These are phyloP conservation scores for Starmerella davenportii DNA, from an alignment of 805 yeast species.

Conservation along the genomic window DNA sequence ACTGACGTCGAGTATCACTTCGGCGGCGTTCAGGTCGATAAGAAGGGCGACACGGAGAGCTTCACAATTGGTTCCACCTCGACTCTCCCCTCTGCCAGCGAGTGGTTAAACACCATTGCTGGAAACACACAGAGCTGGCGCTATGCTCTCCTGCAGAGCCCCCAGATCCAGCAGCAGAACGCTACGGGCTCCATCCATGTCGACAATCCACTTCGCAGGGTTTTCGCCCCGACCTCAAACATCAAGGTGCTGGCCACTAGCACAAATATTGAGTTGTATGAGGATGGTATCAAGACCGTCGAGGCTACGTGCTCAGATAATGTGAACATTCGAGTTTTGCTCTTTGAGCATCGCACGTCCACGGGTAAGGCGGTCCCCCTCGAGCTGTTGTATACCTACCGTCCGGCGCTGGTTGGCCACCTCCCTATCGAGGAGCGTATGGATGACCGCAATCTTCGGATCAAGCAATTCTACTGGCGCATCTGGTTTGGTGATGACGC, in stretches of 20 bases:
- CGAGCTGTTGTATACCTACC: constrained; percentile 59
- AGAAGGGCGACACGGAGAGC: constrained; percentile 11
- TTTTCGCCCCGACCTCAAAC: constrained; percentile 57
- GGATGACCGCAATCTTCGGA: constrained; percentile 80
- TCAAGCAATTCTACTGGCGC: constrained; percentile 93
- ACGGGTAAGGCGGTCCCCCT: constrained; percentile 58
- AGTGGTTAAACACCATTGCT: constrained; percentile 70
- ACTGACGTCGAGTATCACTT: constrained; percentile 21
- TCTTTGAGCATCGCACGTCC: constrained; percentile 78
- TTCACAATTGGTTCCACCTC: constrained; percentile 25
- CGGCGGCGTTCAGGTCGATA: constrained; percentile 12
- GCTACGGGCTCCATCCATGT: constrained; percentile 46
- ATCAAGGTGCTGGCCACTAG: constrained; percentile 40
- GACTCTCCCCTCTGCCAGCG: constrained; percentile 25
- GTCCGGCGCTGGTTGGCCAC: constrained; percentile 65
- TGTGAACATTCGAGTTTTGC: constrained; percentile 43
- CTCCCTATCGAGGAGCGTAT: constrained; percentile 85
- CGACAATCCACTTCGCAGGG: constrained; percentile 59
- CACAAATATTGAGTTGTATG: constrained; percentile 46
- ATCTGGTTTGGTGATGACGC: constrained; percentile 65
- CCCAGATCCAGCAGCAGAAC: constrained; percentile 51
- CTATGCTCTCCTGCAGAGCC: constrained; percentile 67
- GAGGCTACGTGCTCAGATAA: constrained; percentile 36
- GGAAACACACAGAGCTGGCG: constrained; percentile 74
- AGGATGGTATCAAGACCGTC: constrained; percentile 57